Conservation (phyloP, 2,329 filamentous ascomycete species). For the Drechslera avenae region DNA sequence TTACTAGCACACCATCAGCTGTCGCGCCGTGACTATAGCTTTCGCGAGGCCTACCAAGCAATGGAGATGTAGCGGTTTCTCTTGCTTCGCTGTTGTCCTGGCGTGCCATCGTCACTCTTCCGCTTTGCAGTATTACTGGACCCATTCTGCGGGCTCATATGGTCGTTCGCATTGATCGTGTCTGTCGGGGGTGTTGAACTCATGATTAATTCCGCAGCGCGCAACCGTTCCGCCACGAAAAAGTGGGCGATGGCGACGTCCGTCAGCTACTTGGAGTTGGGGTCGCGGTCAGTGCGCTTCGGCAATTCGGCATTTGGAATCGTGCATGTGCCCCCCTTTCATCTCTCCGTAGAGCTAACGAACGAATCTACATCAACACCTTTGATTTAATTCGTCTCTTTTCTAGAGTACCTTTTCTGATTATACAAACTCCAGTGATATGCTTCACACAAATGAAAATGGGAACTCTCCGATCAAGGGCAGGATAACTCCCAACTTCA, state of each 20-base stretch:
- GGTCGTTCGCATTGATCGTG: constrained; percentile 36
- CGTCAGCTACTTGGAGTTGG: constrained; percentile 1
- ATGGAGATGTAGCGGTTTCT: constrained; percentile 68
- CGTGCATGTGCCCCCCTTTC: no score
- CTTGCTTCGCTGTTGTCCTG: constrained; percentile 61
- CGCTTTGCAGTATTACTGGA: constrained; percentile 44
- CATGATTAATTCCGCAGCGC: constrained; percentile 16
- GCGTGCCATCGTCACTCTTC: constrained; percentile 50
- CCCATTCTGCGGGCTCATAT: constrained; percentile 42
- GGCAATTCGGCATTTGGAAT: neutral
- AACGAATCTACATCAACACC: neutral
- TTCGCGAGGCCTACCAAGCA: constrained; percentile 52
- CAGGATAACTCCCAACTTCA: neutral
- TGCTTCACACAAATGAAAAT: neutral
- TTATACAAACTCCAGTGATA: neutral
- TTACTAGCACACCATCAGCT: constrained; percentile 44
- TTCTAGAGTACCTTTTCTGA: neutral
- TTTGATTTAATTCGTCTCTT: neutral
- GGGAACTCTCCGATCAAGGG: neutral
- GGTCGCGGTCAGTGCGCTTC: constrained; percentile 15
- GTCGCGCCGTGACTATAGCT: no score
- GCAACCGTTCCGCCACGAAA: constrained; percentile 15
- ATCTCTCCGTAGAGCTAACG: no score
- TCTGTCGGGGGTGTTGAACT: constrained; percentile 20
- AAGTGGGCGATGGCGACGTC: constrained; percentile 3